Base-by-base conservation (phyloP, 805 yeast species). In the Blastobotrys americana region DNA sequence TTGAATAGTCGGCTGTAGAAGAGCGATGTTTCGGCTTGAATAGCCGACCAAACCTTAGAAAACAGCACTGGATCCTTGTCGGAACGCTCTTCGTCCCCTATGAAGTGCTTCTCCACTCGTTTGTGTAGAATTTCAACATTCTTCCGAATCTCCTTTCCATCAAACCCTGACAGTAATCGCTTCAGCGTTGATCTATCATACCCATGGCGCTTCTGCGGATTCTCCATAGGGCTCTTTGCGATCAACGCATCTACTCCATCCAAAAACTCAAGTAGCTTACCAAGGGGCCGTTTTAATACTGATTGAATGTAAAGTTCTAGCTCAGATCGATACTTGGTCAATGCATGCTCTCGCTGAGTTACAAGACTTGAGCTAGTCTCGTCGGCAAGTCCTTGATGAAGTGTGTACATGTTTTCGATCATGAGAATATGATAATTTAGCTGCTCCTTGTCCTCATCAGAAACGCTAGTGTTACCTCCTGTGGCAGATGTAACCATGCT, bases 251-350 rank as follows among this genome's bases (percentile, higher is more conserved):
- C 82, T 35, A 80, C 76, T 28, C 80, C 84, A 34, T 72, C 71
- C 2, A 87, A 74, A 58, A 84, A 82, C 21, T 76, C 78, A 13
- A 77, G 66, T 41, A 88, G 55, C 55, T 82, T 82, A 0, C 93
- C 90, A 55, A 87, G 70, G 19, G 78, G 70, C 38, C 79, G 70
- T 44, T 67, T 62, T 35, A 78, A 58, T 13, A 80, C 61, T n/a
- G 54, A 55, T n/a, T 58, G 59, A 9, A 78, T 70, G 59, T 78
- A 82, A 1, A 45, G 45, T n/a, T 47, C 53, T 27, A 64, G 47
- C n/a, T 61, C 62, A 9, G 47, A 48, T 8, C 55, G 45, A 41
- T 55, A 57, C 31, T 40, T 43, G 2, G 47, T 35, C 39, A 43
- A 43, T 3, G 57, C 49, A 19, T 20, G 39, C 9, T 19, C 34